These are phyloP conservation scores for Sergeia podlipaevii DNA, from an alignment of 208 protist genomes.

Conservation along the genomic window DNA sequence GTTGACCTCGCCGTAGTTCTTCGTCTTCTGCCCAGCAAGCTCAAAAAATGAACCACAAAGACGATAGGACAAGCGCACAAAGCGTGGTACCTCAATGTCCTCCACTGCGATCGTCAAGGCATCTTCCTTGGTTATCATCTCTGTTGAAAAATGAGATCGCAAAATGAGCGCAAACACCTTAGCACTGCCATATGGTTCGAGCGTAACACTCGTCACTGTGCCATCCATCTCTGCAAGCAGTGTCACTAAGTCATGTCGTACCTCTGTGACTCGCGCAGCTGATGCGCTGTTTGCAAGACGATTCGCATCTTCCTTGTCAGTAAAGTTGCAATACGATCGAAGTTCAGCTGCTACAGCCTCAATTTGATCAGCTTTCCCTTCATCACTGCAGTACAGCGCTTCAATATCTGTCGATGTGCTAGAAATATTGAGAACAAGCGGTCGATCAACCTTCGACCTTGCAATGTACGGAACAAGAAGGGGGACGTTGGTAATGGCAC, in stretches of 20 bases:
- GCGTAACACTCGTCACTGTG: slow-evolving; percentile 22
- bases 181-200: slow-evolving; percentile 35
- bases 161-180: slow-evolving; percentile 67
- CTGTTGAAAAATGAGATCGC: slow-evolving; percentile 29
- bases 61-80: slow-evolving; percentile 78
- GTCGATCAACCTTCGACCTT: slow-evolving; percentile 49
- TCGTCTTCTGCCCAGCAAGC: slow-evolving; percentile 75
- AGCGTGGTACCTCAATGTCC: slow-evolving; percentile 67
- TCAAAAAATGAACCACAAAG: slow-evolving; percentile 71
- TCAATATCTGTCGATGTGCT: slow-evolving; percentile 64
- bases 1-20: slow-evolving; percentile 88
- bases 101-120: slow-evolving; percentile 65
- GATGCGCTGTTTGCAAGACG: neutral
- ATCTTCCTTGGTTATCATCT: slow-evolving; percentile 81
- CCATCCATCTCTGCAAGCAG: slow-evolving; percentile 27
- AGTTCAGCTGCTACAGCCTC: slow-evolving; percentile 37
- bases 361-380: slow-evolving; percentile 17
- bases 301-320: slow-evolving; percentile 20
- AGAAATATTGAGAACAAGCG: slow-evolving; percentile 44
- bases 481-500: slow-evolving; percentile 69
- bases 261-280: slow-evolving; percentile 24
- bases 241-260: slow-evolving; percentile 35
- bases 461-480: slow-evolving; percentile 69
- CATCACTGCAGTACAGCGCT: slow-evolving; percentile 41
- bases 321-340: slow-evolving; percentile 39